Evolutionary conservation across 2,329 filamentous ascomycete genomes (phyloP).

Genomic region (Rhinocladiella mackenziei): DNA sequence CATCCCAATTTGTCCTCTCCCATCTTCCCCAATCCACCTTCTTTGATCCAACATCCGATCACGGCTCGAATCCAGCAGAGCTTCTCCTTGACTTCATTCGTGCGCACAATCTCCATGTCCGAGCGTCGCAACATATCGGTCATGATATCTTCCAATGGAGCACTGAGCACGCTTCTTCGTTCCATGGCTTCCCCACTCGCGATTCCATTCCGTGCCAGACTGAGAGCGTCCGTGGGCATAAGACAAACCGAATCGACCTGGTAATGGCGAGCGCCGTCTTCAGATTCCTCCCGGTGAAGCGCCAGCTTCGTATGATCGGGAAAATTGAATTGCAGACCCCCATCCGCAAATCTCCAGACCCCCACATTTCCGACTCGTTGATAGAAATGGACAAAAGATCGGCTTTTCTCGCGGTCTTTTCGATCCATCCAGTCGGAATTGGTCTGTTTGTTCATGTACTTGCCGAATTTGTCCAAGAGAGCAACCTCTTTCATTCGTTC

Average conservation of each 20-base stretch:
- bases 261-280: constrained; percentile 27
- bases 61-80: constrained; percentile 44
- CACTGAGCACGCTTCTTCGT: constrained; percentile 26
- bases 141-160: constrained; percentile 31
- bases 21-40: constrained; percentile 32
- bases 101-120: constrained; percentile 43
- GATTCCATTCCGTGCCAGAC: constrained; percentile 39
- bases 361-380: constrained; percentile 51
- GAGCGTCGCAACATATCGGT: constrained; percentile 26
- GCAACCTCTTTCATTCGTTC: constrained; percentile 49
- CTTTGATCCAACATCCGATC: constrained; percentile 34
- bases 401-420: constrained; percentile 29
- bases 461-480: constrained; percentile 49
- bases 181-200: constrained; percentile 41
- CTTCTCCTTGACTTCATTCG: constrained; percentile 45
- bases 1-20: constrained; percentile 32
- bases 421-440: constrained; percentile 35
- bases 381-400: constrained; percentile 49
- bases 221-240: constrained; percentile 43
- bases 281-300: constrained; percentile 34
- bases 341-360: constrained; percentile 50
- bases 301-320: constrained; percentile 51
- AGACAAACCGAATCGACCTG: constrained; percentile 48
- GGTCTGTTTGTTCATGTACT: constrained; percentile 50
- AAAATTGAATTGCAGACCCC: constrained; percentile 51